These are phyloP conservation scores for Gossypium davidsonii DNA, from an alignment of 441 rosid species.

Conservation along the genomic window DNA sequence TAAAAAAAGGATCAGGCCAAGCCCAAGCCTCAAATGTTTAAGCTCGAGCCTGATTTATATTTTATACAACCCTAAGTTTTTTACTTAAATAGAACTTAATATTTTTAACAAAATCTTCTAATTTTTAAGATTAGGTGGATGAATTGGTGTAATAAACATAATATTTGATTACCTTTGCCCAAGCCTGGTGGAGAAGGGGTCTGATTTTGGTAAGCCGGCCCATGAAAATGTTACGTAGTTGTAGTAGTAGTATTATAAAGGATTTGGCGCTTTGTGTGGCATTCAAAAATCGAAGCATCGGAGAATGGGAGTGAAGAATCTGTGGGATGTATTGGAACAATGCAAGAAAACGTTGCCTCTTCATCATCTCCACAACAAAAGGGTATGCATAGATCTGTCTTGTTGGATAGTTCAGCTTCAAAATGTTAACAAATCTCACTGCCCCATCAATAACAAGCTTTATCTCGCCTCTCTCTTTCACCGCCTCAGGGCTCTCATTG, in stretches of 20 bases:
- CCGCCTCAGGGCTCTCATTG: conserved; percentile 82
- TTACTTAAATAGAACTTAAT: too few species aligned
- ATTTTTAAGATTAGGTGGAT: too few species aligned
- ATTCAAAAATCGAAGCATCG: background rate
- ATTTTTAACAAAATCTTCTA: too few species aligned
- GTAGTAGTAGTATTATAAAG: too few species aligned
- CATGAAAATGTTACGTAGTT: background rate
- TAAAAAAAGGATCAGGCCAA: too few species aligned
- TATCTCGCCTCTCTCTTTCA: conserved; percentile 74
- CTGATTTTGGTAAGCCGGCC: background rate
- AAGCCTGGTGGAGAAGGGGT: background rate
- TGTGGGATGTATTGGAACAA: conserved; percentile 79
- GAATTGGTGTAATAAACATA: too few species aligned
- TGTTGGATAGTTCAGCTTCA: conserved; percentile 91
- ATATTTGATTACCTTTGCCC: background rate
- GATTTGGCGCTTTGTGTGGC: too few species aligned
- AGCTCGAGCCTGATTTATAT: too few species aligned
- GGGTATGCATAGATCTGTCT: conserved; percentile 77
- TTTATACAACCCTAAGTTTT: too few species aligned
- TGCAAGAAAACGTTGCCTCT: conserved; percentile 85
- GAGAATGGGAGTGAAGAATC: conserved; percentile 77
- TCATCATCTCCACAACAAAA: conserved; percentile 77
- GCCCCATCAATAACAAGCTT: conserved; percentile 44
- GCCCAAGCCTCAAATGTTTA: too few species aligned
- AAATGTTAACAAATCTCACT: conserved; percentile 51